Evolutionary conservation across 306 rosid genomes (phyloP), one percentile per base, ranked within the genome.

Genomic region (Lithocarpus polystachyus): DNA sequence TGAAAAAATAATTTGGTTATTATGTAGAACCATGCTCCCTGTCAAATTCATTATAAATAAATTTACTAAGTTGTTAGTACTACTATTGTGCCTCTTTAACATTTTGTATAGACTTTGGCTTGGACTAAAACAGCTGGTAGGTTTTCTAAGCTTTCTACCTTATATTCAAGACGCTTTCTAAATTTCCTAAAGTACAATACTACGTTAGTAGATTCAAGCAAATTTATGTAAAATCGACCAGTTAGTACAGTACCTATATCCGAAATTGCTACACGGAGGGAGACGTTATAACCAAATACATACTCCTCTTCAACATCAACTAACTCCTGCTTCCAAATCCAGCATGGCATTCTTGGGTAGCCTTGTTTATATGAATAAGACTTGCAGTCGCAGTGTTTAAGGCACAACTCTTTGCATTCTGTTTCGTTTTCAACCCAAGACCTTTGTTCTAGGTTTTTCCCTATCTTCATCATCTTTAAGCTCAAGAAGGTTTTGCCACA

Each of bases 321-420:
- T 22, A 84, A 76, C 15, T 31, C 28, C 2, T 0, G 0, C 2
- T 2, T 28, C 94, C 94, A 88, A 52, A 69, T 77, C 35, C 8
- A 0, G 67, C 88, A 90, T 6, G 1, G 9, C 40, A 35, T 35
- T 35, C 0, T 0, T 6, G 0, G 1, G 7, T 5, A 0, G 0
- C 1, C 14, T 15, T 0, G 28, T 10, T 43, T 2, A 87, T 79
- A 83, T 4, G 88, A 77, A 78, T 83, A 90, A 33, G 89, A 90
- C 35, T 62, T 71, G 64, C 94, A 88, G 15, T 0, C 0, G 72
- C 82, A 81, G 22, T 0, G 5, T 0, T 5, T 15, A 3, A 43
- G 54, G 87, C 94, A 88, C 4, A 0, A 0, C 1, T 59, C 54
- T 67, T 7, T 37, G 65, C 92, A 88, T 0, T 80, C 55, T 23